Evolutionary conservation across 495 filamentous ascomycete species (phyloP).

Genomic region (Hypoxylon subgilvum): DNA sequence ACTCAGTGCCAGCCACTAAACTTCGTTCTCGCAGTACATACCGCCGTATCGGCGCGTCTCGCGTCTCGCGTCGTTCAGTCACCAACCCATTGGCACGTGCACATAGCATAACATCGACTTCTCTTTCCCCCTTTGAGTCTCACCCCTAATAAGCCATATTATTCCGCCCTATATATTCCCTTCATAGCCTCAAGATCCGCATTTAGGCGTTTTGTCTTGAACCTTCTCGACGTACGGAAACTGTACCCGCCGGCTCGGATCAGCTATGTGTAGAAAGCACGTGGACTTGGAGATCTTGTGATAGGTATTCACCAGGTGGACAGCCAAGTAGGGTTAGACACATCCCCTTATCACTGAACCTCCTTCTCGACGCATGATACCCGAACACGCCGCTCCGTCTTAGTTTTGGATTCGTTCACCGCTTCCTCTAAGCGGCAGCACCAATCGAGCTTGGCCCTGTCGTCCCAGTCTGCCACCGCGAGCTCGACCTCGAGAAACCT

Average conservation of each 20-base stretch:
- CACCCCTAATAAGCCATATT: background rate
- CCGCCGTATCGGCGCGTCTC: too few relatives aligned
- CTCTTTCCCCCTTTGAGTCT: too few relatives aligned
- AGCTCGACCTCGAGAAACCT: constrained; percentile 41
- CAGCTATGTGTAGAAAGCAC: background rate
- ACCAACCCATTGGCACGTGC: too few relatives aligned
- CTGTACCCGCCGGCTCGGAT: background rate
- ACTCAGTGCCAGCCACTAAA: too few relatives aligned
- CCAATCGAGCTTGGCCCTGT: constrained; percentile 22
- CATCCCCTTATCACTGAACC: background rate
- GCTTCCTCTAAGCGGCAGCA: constrained; percentile 24
- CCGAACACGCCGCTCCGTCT: constrained; percentile 11
- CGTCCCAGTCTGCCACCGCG: constrained; percentile 30
- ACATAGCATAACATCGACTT: too few relatives aligned
- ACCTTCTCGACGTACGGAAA: background rate
- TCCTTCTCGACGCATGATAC: constrained; percentile 29
- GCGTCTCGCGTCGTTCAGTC: too few relatives aligned
- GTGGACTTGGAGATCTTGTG: background rate
- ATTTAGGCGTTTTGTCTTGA: background rate
- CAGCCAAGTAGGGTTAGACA: too few relatives aligned
- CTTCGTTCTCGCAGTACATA: too few relatives aligned
- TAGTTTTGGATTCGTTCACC: constrained; percentile 19
- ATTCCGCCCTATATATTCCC: background rate
- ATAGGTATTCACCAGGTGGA: too few relatives aligned
- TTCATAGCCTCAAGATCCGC: background rate